Percentiles rank a stretch among this genome's conserved stretches.
Conservation (phyloP, 345 rosid genomes). For the Bruguiera gymnorhiza region DNA sequence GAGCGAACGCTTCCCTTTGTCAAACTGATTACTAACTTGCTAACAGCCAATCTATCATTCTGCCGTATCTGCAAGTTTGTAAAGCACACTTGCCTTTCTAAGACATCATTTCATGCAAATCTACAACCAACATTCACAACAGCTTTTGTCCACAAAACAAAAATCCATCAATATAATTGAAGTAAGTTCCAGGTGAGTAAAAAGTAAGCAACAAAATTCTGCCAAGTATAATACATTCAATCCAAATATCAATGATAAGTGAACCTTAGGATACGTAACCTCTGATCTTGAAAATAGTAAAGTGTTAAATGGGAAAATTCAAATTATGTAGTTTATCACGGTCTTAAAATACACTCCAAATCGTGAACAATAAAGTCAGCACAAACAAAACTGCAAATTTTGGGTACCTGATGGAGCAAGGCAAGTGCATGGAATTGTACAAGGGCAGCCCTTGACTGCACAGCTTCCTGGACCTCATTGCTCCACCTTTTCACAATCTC, state of each 20-base stretch:
- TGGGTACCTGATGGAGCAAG: slow-evolving; percentile 77
- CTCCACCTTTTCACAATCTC: slow-evolving; percentile 95
- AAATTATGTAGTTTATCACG: too few relatives aligned
- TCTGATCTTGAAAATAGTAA: too few relatives aligned
- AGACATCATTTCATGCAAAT: neutral
- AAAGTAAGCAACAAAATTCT: too few relatives aligned
- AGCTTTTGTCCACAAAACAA: neutral
- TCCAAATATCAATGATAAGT: too few relatives aligned
- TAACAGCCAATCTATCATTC: slow-evolving; percentile 86
- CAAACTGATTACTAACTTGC: slow-evolving; percentile 85
- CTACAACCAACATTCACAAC: neutral
- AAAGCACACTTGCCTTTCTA: neutral
- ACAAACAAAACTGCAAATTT: slow-evolving; percentile 6
- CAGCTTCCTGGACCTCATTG: slow-evolving; percentile 98
- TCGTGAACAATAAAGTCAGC: neutral
- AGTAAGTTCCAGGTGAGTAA: too few relatives aligned
- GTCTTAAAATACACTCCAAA: neutral
- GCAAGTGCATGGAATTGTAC: slow-evolving; percentile 96
- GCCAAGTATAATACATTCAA: too few relatives aligned
- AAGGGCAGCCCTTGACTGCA: slow-evolving; percentile 94
- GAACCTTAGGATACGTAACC: too few relatives aligned
- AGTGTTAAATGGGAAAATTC: too few relatives aligned
- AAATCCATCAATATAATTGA: neutral
- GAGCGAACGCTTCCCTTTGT: slow-evolving; percentile 97
- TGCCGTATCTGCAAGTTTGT: slow-evolving; percentile 68